Evolutionary conservation across 1,139 yeast genomes (phyloP), one percentile per base, ranked within the genome.

Genomic region (Geotrichum fermentans): DNA sequence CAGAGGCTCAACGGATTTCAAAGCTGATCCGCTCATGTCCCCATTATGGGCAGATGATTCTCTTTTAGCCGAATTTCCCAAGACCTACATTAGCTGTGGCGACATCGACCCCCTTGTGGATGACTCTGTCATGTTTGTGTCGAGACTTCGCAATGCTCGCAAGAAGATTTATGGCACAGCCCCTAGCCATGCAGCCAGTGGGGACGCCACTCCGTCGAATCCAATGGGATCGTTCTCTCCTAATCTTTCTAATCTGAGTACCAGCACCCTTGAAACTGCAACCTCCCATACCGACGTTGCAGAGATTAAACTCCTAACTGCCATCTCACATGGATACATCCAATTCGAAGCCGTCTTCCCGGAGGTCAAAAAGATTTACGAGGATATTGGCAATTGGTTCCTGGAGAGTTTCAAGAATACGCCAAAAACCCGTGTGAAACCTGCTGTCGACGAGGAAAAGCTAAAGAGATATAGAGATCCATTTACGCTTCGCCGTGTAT

Each of bases 301-400:
- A 11, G 55, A 59, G 4, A 62, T 71, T 28, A 60, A 59, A 20
- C 56, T 73, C 11, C 60, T 60, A 6, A 59, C 62, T 39, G 75
- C 75, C 2, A 65, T 71, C 49, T 75, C 75, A 2, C 77, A 73
- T 52, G 68, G 74, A 6, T 71, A 68, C 11, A 67, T 73, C 71
- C 74, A 67, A 32, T 72, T 73, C 74, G 71, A 70, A 52, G 70
- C 60, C 8, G 63, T 66, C 5, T 58, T 70, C 49, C 61, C 64
- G 1, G 70, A 71, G 48, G 74, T 74, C 10, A 65, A 59, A 30
- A 21, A 40, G 6, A 42, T 55, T 20, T 46, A 51, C 32, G 40
- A 45, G 16, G 49, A 52, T 18, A 49, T 52, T 13, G 58, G 55
- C 10, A 38, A 36, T 37, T 55, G 58, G 58, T 52, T 55, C 48